Conservation (phyloP, 2,329 filamentous ascomycete genomes). For the Sporothrix sp. region DNA sequence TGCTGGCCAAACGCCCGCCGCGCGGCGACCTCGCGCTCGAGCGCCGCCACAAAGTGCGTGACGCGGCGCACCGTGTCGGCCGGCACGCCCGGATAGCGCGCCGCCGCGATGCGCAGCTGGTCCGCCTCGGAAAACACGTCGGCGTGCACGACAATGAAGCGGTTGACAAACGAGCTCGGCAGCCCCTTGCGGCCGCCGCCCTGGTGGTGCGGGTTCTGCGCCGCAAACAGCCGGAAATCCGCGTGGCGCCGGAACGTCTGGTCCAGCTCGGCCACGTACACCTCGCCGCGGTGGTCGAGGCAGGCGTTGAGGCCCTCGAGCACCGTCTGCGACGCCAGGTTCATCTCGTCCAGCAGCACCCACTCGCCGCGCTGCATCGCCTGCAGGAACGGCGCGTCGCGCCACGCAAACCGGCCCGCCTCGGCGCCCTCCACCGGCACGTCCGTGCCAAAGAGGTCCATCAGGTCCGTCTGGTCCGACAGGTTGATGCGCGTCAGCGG, state of each 20-base stretch:
- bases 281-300: slow-evolving; percentile 89
- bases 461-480: slow-evolving; percentile 94
- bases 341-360: slow-evolving; percentile 98
- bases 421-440: slow-evolving; percentile 89
- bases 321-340: slow-evolving; percentile 91
- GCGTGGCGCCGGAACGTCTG: slow-evolving; percentile 86
- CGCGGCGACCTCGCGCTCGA: slow-evolving; percentile 62
- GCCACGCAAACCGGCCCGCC: slow-evolving; percentile 87
- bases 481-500: slow-evolving; percentile 90
- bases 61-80: slow-evolving; percentile 52
- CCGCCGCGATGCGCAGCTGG: slow-evolving; percentile 68
- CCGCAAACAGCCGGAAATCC: slow-evolving; percentile 88
- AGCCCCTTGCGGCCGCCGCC: slow-evolving; percentile 91
- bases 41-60: slow-evolving; percentile 69
- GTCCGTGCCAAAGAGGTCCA: slow-evolving; percentile 95
- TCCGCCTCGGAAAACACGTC: slow-evolving; percentile 79
- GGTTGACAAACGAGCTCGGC: slow-evolving; percentile 92
- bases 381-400: slow-evolving; percentile 87
- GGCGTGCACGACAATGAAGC: slow-evolving; percentile 95
- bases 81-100: slow-evolving; percentile 60
- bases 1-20: slow-evolving; percentile 49
- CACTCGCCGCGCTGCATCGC: slow-evolving; percentile 96
- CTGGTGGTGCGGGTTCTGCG: slow-evolving; percentile 96
- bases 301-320: slow-evolving; percentile 94
- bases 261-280: slow-evolving; percentile 90